Conservation (phyloP, 2,329 filamentous ascomycete species). For the Venturia asperata region DNA sequence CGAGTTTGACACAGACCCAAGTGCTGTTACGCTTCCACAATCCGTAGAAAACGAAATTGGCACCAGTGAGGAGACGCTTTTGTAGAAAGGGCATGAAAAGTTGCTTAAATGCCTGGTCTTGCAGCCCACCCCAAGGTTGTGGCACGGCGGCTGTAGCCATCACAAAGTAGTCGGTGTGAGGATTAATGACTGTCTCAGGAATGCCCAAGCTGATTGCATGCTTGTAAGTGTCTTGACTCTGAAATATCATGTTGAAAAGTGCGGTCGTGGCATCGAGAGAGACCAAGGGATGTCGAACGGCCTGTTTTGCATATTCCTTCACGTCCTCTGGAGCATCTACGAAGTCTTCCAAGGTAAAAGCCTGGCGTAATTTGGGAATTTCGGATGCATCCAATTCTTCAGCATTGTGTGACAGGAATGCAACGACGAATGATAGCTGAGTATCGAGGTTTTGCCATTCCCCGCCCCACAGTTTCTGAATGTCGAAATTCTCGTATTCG, state of each 20-base stretch:
- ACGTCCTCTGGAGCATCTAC: constrained; percentile 53
- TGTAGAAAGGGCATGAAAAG: constrained; percentile 78
- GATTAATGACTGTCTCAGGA: constrained; percentile 56
- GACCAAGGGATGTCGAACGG: constrained; percentile 77
- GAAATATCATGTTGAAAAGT: constrained; percentile 56
- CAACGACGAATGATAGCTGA: constrained; percentile 87
- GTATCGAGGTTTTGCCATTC: constrained; percentile 79
- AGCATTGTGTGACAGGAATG: constrained; percentile 69
- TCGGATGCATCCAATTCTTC: constrained; percentile 75
- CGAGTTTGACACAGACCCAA: constrained; percentile 76
- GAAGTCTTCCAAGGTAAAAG: constrained; percentile 63
- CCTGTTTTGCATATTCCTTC: constrained; percentile 54
- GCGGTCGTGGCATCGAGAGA: constrained; percentile 75
- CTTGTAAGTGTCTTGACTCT: constrained; percentile 51
- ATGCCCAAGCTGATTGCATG: constrained; percentile 50
- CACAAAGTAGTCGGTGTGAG: constrained; percentile 71
- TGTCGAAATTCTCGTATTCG: constrained; percentile 61
- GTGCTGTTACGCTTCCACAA: constrained; percentile 84
- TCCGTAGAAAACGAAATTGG: constrained; percentile 84
- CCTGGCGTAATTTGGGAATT: constrained; percentile 72
- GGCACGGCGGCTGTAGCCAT: constrained; percentile 71
- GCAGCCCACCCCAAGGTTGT: constrained; percentile 68
- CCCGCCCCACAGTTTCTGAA: constrained; percentile 86
- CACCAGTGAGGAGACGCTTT: constrained; percentile 62
- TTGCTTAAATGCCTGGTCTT: constrained; percentile 66